These are phyloP conservation scores for Cupressus sempervirens DNA, from an alignment of 75 land plant species.

Conservation along the genomic window DNA sequence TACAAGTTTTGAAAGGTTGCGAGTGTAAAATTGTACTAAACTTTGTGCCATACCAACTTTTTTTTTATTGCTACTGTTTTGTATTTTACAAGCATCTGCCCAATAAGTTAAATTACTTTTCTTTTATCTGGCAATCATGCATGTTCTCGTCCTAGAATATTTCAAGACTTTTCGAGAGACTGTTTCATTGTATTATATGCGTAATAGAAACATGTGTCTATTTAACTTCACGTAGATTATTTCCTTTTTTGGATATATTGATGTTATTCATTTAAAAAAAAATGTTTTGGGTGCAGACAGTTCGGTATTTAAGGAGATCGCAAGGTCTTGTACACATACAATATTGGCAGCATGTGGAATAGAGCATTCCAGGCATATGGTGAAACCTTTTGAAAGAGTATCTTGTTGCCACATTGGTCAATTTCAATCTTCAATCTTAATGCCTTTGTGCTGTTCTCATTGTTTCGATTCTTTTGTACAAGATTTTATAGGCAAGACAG, in stretches of 20 bases:
- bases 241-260: background rate
- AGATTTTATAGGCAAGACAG: constrained; percentile 27
- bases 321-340: constrained; percentile 47
- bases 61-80: background rate
- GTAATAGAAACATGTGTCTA: background rate
- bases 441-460: constrained; percentile 29
- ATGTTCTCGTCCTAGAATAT: background rate
- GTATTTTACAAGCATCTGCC: background rate
- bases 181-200: background rate
- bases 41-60: background rate
- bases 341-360: constrained; percentile 57
- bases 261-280: background rate
- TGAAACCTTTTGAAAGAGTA: constrained; percentile 17
- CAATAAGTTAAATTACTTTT: background rate
- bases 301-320: constrained; percentile 33
- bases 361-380: constrained; percentile 23
- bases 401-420: constrained; percentile 34
- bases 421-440: constrained; percentile 14
- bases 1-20: background rate
- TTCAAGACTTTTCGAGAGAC: background rate
- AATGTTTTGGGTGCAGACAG: constrained; percentile 25
- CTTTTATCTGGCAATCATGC: background rate
- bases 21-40: background rate
- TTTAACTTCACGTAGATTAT: background rate
- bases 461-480: constrained; percentile 42